These are phyloP conservation scores for Pseudogymnoascus sp. DNA, from an alignment of 2,329 filamentous ascomycete species.

Conservation along the genomic window DNA sequence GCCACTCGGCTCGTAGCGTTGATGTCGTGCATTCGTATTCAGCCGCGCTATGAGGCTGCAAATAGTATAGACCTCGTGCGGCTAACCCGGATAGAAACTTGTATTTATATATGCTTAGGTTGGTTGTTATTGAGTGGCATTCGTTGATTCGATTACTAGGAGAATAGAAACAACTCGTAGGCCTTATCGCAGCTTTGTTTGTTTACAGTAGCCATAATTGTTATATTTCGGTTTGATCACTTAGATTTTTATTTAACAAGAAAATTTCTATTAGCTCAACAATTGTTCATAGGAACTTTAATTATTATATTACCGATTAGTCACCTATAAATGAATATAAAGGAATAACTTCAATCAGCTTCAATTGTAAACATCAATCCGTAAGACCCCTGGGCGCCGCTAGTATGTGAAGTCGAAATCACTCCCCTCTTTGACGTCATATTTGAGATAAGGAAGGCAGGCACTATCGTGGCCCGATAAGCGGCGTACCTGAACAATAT, in stretches of 20 bases:
- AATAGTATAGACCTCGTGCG: neutral
- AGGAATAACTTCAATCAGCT: neutral
- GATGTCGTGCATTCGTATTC: conserved; percentile 1
- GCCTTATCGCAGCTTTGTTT: neutral
- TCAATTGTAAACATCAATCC: neutral
- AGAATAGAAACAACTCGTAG: neutral
- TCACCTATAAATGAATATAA: neutral
- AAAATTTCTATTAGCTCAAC: neutral
- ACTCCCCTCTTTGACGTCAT: neutral
- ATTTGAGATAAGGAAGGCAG: neutral
- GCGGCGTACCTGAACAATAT: neutral
- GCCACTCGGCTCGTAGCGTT: neutral
- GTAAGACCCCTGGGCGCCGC: neutral
- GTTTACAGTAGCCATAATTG: neutral
- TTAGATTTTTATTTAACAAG: neutral
- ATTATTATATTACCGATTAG: neutral
- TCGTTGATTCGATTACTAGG: neutral
- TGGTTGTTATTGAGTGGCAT: neutral
- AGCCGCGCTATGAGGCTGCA: neutral
- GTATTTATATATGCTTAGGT: neutral
- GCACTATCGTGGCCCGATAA: neutral
- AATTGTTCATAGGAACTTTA: neutral
- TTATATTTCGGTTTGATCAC: neutral
- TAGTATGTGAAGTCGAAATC: neutral
- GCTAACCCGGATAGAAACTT: neutral